Evolutionary conservation across 805 yeast species (phyloP), one percentile per base, ranked within the genome.

Genomic region (Wickerhamiella dianesei): DNA sequence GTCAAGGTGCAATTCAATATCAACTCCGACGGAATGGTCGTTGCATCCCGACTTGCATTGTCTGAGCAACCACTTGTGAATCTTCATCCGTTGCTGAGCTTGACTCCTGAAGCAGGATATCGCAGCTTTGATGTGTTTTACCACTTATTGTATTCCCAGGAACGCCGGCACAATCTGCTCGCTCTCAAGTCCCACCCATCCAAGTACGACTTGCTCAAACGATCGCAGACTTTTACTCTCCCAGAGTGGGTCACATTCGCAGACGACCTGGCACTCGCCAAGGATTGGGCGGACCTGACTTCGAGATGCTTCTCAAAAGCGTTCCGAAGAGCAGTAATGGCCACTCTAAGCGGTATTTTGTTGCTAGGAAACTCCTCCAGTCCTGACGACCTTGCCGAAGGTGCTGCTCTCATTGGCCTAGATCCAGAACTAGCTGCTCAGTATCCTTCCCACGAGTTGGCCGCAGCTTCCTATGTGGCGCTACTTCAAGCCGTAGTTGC

Each of bases 231-330:
- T 12, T 62, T 51, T 48, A 44, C 48, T 5, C 53, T 64, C 9
- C 67, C 68, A 2, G 56, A 50, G 19, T 64, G 66, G 67, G 66
- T 64, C 40, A 49, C 53, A 20, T 55, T 57, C 44, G 61, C 68
- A 1, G 69, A 65, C 42, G 69, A 65, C 48, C 52, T 60, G 32
- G 65, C 69, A 1, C 52, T 64, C 21, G 69, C 69, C 8, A 59
- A 60, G 37, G 70, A 66, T 50, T 67, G 71, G 71, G 55, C 63
- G 8, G 66, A 63, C 43, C 62, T 68, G 4, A 54, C 64, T 16
- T 41, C 56, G 2, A 62, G 59, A 41, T 59, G 67, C 37, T 60
- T 67, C 12, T 57, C 65, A 40, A 53, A 54, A 35, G 62, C 62
- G n/a, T 58, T 64, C 21, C 45, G 58, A 13, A 53, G 66, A 5